A percentile compares a stretch with the other conserved stretches of the same genome.
Evolutionary conservation across 108 stramenopile genomes (phyloP).

Genomic region (Conticribra guillardii): DNA sequence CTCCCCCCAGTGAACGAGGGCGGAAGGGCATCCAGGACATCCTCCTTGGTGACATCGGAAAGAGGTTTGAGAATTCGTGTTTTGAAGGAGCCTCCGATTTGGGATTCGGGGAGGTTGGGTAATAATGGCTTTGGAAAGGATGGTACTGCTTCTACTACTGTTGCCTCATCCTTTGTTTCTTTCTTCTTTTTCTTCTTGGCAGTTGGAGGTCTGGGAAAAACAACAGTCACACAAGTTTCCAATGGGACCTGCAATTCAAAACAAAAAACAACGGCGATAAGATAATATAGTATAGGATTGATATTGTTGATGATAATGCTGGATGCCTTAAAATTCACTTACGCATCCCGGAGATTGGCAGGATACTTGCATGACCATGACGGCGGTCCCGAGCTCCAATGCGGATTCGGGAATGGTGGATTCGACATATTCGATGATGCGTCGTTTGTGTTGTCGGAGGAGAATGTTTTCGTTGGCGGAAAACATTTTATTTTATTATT

Average conservation of each 20-base stretch:
- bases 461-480: constrained; percentile 89
- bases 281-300: too few relatives aligned
- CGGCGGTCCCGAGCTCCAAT: constrained; percentile 75
- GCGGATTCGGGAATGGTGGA: constrained; percentile 74
- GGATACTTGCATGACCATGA: constrained; percentile 90
- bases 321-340: too few relatives aligned
- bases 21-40: constrained; percentile 84
- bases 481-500: too few relatives aligned
- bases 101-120: constrained; percentile 47
- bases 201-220: constrained; percentile 68
- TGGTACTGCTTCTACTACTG: constrained; percentile 13
- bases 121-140: constrained; percentile 42
- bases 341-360: constrained; percentile 86
- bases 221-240: constrained; percentile 84
- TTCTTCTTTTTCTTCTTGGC: constrained; percentile 17
- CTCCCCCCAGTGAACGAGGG: constrained; percentile 78
- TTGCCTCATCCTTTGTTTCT: constrained; percentile 1
- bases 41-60: constrained; percentile 78
- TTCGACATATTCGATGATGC: constrained; percentile 78
- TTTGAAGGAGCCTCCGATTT: constrained; percentile 72
- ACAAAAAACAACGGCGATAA: too few relatives aligned
- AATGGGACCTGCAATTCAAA: too few relatives aligned
- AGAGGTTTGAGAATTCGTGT: constrained; percentile 88
- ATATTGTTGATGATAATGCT: too few relatives aligned
- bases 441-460: constrained; percentile 83